These are phyloP conservation scores for Spinacia oleracea DNA, from an alignment of 179 eudicot genomes.

Conservation along the genomic window DNA sequence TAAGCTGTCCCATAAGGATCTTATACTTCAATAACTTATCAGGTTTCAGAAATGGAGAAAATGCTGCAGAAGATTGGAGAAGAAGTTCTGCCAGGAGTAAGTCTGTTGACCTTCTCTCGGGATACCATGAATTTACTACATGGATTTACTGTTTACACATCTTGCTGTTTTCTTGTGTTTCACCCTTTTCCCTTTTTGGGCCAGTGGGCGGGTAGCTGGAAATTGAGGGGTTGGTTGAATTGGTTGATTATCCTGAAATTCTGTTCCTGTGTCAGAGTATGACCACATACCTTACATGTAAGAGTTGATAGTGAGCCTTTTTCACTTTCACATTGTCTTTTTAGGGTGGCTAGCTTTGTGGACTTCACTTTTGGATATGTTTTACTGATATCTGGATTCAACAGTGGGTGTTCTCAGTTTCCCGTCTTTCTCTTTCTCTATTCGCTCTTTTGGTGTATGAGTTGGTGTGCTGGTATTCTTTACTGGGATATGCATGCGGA, in stretches of 20 bases:
- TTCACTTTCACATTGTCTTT: background rate
- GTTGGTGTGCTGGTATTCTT: no score
- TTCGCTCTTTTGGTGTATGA: background rate
- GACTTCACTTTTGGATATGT: no score
- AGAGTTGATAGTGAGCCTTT: background rate
- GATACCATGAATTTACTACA: conserved; percentile 11
- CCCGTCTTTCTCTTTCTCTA: background rate
- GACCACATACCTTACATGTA: background rate
- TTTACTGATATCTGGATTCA: conserved; percentile 7
- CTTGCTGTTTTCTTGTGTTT: background rate
- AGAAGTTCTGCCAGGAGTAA: conserved; percentile 82
- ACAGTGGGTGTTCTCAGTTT: background rate
- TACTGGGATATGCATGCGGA: no score
- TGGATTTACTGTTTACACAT: conserved; percentile 1
- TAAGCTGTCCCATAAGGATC: conserved; percentile 7
- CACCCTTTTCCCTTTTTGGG: background rate
- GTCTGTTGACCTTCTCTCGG: conserved; percentile 21
- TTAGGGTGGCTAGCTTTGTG: background rate
- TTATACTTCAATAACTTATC: conserved; percentile 13
- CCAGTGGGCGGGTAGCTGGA: background rate
- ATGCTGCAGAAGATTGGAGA: conserved; percentile 69
- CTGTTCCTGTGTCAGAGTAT: background rate
- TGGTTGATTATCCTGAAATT: background rate
- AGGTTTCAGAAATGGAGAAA: conserved; percentile 88
- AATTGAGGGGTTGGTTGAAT: background rate